Evolutionary conservation across 164 flowering plant species (phyloP), one percentile per base, ranked within the genome.

Genomic region (Vitis vinifera): DNA sequence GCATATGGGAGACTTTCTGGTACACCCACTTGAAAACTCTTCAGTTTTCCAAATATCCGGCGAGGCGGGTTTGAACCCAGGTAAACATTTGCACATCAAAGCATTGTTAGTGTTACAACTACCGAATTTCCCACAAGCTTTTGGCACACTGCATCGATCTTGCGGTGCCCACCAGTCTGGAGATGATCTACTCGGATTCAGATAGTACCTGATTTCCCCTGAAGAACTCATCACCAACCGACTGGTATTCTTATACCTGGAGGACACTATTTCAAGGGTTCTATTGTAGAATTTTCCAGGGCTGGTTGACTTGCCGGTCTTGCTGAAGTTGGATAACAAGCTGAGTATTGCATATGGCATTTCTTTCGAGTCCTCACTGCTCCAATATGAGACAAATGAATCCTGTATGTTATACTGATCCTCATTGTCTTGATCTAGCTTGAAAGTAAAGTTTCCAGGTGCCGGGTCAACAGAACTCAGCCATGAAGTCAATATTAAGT

Each of bases 391-490:
- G 2, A 3, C 10, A 63, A 2, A 10, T 51, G 3, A 71, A 13
- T 23, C 19, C 1, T 3, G 37, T 19, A 79, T 79, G 11, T 19
- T 19, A 48, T 64, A 76, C 50, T 17, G 59, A 7, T 17, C 29
- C 10, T 10, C 48, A 0, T n/a, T 19, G 10, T 64, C 73, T 56
- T 47, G 55, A 59, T 68, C 67, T 13, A 1, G 29, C 51, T 31
- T 12, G 10, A 83, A 77, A 0, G 64, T 66, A 58, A 63, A 83
- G 23, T 31, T 37, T 71, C 84, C 86, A 0, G 10, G 1, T 9
- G 51, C 37, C 2, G 81, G 84, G 51, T 79, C 76, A 13, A 19
- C 69, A 1, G 2, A 10, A 31, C 55, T 63, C 15, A 11, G 19
- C 19, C 19, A 19, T 19, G 19, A 19, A 19, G 19, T 19, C 19